These are phyloP conservation scores for Reticulomyxa filosa DNA, from an alignment of 78 protist species.

Conservation along the genomic window DNA sequence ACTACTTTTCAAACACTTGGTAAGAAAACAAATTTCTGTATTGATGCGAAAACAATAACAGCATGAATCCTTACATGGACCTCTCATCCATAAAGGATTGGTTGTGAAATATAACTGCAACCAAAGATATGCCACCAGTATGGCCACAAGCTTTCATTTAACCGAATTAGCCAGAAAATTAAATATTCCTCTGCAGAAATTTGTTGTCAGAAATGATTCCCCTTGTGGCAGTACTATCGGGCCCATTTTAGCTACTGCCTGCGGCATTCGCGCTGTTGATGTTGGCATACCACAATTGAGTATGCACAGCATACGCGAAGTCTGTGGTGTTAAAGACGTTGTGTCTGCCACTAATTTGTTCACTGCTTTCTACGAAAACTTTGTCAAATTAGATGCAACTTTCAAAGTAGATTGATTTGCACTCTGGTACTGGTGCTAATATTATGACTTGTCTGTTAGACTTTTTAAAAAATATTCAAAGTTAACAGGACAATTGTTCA, in stretches of 20 bases:
- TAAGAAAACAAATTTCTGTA: no score
- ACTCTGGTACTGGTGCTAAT: not conserved
- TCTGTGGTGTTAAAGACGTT: not conserved
- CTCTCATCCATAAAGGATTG: slow-evolving; percentile 48
- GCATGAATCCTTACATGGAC: slow-evolving; percentile 65
- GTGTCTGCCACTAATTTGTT: not conserved
- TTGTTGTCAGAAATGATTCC: slow-evolving; percentile 40
- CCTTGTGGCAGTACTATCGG: slow-evolving; percentile 79
- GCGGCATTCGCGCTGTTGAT: slow-evolving; percentile 43
- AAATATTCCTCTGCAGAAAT: slow-evolving; percentile 53
- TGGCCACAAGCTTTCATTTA: slow-evolving; percentile 20
- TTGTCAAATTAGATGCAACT: not conserved
- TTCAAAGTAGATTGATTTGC: not conserved
- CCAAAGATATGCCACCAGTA: slow-evolving; percentile 73
- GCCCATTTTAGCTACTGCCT: slow-evolving; percentile 26
- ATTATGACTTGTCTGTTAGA: no score
- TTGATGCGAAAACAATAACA: no score
- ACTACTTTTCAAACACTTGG: no score
- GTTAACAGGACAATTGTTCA: no score
- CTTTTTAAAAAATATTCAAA: no score
- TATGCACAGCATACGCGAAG: slow-evolving; percentile 75
- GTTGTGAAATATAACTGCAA: slow-evolving; percentile 65
- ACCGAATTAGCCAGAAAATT: slow-evolving; percentile 25
- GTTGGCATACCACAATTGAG: slow-evolving; percentile 70
- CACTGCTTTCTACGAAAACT: not conserved